Conservation (phyloP, 2,329 filamentous ascomycete genomes). For the Ophiobolus disseminans region DNA sequence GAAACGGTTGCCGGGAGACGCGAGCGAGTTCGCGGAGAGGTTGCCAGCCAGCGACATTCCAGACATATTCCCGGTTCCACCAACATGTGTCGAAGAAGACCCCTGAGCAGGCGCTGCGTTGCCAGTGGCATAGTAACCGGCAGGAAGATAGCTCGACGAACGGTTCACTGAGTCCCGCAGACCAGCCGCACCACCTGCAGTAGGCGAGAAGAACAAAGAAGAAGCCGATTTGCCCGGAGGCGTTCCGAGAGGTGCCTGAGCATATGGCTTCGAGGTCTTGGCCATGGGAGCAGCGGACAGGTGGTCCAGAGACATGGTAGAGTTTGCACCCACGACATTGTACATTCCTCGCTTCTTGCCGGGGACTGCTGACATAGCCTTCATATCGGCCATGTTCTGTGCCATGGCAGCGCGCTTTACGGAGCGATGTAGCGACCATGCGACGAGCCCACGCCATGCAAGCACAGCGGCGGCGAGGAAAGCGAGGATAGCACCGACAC, state of each 20-base stretch:
- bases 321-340: conserved; percentile 57
- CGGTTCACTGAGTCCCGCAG: conserved; percentile 62
- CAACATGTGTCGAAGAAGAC: conserved; percentile 51
- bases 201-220: conserved; percentile 94
- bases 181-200: conserved; percentile 66
- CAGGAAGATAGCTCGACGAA: conserved; percentile 81
- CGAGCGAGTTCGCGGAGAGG: conserved; percentile 39
- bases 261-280: conserved; percentile 39
- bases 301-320: conserved; percentile 64
- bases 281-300: conserved; percentile 47
- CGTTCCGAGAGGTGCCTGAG: conserved; percentile 30
- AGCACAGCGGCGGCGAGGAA: conserved; percentile 83
- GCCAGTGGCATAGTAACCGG: conserved; percentile 86
- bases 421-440: conserved; percentile 89
- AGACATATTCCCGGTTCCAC: conserved; percentile 48
- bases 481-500: conserved; percentile 85
- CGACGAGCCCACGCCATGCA: conserved; percentile 85
- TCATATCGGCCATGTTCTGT: conserved; percentile 73
- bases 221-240: conserved; percentile 36
- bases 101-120: conserved; percentile 57
- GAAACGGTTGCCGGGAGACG: conserved; percentile 43
- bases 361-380: conserved; percentile 61
- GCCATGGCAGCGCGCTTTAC: conserved; percentile 84
- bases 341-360: conserved; percentile 50
- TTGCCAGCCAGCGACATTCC: no score